phyloP scores from a whole-genome alignment of 352 stramenopile species.

The Phytophthora europaea region DNA sequence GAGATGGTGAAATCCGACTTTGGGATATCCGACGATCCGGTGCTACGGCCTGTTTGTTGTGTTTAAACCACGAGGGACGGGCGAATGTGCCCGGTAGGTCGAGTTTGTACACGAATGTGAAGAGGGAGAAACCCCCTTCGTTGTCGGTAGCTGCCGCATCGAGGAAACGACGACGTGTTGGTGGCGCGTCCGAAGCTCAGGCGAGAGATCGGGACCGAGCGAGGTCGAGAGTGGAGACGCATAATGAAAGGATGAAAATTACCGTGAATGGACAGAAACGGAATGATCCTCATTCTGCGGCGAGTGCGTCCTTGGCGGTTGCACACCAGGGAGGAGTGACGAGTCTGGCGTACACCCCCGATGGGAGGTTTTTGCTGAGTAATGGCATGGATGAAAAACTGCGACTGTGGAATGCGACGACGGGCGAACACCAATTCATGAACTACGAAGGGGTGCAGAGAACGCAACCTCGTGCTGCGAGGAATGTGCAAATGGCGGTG shows the following conservation, averaged over 20 bases:
- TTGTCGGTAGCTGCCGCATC: slow-evolving; percentile 36
- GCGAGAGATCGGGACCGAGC: slow-evolving; percentile 33
- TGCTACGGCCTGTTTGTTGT: slow-evolving; percentile 83
- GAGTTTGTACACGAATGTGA: slow-evolving; percentile 63
- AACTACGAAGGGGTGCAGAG: slow-evolving; percentile 63
- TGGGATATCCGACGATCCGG: slow-evolving; percentile 92
- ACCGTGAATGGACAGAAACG: slow-evolving; percentile 23
- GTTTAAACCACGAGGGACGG: slow-evolving; percentile 76
- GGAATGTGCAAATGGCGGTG: slow-evolving; percentile 66
- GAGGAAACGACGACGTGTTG: slow-evolving; percentile 43
- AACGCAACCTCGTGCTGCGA: slow-evolving; percentile 39
- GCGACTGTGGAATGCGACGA: slow-evolving; percentile 68
- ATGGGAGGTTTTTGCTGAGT: slow-evolving; percentile 73
- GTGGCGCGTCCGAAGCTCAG: slow-evolving; percentile 32
- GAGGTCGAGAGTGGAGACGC: slow-evolving; percentile 28
- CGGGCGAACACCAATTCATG: slow-evolving; percentile 75
- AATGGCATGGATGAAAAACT: slow-evolving; percentile 70
- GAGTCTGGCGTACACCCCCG: slow-evolving; percentile 69
- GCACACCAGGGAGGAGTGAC: slow-evolving; percentile 69
- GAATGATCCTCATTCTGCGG: slow-evolving; percentile 68
- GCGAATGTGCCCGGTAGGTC: slow-evolving; percentile 59
- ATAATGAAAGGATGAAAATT: slow-evolving; percentile 20
- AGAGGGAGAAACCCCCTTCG: slow-evolving; percentile 44
- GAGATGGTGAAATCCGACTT: slow-evolving; percentile 76
- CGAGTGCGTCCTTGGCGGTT: slow-evolving; percentile 53